Evolutionary conservation across 2,329 filamentous ascomycete species (phyloP), one percentile per base, ranked within the genome.

Genomic region (Biscogniauxia mediterranea): DNA sequence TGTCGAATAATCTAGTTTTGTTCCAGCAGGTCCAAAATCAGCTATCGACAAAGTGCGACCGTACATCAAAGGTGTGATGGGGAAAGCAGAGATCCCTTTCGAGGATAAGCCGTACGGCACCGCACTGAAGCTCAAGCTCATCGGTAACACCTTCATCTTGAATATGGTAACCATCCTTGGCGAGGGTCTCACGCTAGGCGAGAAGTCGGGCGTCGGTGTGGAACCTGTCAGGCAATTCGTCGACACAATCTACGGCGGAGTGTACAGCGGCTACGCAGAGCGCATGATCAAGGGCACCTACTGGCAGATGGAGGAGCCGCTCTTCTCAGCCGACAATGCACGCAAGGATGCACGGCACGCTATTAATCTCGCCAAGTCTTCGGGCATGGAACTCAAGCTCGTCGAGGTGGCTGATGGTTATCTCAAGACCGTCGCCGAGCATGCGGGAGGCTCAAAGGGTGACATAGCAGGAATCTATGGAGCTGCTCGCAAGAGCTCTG

Each of bases 391-490:
- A 61, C 75, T 96, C 75, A 83, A 79, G 62, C 88, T 86, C 64
- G 77, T 90, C 0, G 86, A 90, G 74, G 80, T 89, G 3, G 89
- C 82, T 1, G 89, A 93, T 75, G 80, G 77, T 26, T 89, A 95
- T 74, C 75, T 97, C 68, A 81, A 82, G 58, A 77, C 80, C 60
- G 87, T 96, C 1, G 89, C 91, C 74, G 85, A 88, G 61, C 82
- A 92, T 56, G 71, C 69, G 63, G 78, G 81, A 54, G 92, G 91
- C 0, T 81, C 83, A 52, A 86, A 82, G 66, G 92, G 92, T 0
- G 93, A 97, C 75, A 85, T 96, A 73, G 89, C 91, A 2, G 89
- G 85, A 11, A 89, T 97, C 46, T 96, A 96, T 77, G 93, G 93
- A 0, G 89, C 89, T 2, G 87, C 90, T 58, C 85, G 93, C 69